Conservation (phyloP, 257 asterid genomes). For the Eucommia ulmoides region DNA sequence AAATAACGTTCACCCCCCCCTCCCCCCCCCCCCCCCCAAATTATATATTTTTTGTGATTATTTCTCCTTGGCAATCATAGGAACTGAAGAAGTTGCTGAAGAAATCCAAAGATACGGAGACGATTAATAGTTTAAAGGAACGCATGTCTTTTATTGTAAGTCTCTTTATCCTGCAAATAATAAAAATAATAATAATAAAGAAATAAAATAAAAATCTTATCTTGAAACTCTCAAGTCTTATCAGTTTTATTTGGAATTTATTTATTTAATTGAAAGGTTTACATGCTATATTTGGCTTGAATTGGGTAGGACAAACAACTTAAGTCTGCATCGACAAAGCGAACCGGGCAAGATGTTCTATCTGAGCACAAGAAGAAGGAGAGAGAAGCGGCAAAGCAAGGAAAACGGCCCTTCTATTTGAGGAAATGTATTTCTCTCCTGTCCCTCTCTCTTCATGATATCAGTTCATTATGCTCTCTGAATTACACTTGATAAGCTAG, state of each 20-base stretch:
- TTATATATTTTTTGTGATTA: background rate
- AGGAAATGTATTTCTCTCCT: conserved; percentile 41
- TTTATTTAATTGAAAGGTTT: background rate
- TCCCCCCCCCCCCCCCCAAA: too few relatives aligned
- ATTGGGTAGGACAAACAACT: conserved; percentile 51
- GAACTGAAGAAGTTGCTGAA: conserved; percentile 60
- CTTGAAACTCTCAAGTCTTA: too few relatives aligned
- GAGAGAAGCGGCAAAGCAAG: conserved; percentile 89
- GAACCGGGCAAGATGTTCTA: conserved; percentile 54
- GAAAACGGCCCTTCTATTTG: conserved; percentile 79
- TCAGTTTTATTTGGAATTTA: background rate
- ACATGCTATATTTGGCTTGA: too few relatives aligned
- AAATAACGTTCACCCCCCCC: too few relatives aligned
- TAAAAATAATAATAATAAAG: too few relatives aligned
- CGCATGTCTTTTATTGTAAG: conserved; percentile 52
- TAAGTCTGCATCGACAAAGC: conserved; percentile 52
- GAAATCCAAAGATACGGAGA: conserved; percentile 49
- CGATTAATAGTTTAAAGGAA: conserved; percentile 35
- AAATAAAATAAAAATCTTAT: too few relatives aligned
- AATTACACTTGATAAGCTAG: too few relatives aligned
- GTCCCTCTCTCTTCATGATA: too few relatives aligned
- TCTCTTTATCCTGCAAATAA: too few relatives aligned
- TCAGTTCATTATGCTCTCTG: too few relatives aligned
- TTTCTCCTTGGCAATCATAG: conserved; percentile 24
- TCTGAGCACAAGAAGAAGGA: conserved; percentile 89